phyloP scores from a whole-genome alignment of 1,139 yeast species.

The Lodderomyces parapsilosis region DNA sequence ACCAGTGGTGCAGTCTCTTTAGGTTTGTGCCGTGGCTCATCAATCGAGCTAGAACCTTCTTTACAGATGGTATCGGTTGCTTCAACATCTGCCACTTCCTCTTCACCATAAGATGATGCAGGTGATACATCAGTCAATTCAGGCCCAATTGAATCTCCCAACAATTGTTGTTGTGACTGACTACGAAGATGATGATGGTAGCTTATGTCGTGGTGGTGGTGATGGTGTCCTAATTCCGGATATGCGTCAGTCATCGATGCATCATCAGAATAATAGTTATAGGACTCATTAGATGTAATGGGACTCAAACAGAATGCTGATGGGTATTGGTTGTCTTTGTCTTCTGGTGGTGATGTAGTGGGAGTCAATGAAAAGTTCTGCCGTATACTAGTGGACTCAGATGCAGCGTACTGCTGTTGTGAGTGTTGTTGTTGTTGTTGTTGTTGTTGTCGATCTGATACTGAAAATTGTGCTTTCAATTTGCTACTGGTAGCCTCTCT shows the following conservation, averaged over 20 bases:
- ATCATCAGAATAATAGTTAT: conserved; percentile 10
- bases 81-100: not conserved
- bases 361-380: conserved; percentile 13
- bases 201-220: not conserved
- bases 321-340: conserved; percentile 15
- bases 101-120: conserved; percentile 9
- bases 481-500: not conserved
- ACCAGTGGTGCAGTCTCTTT: not conserved
- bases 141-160: conserved; percentile 1
- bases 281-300: conserved; percentile 34
- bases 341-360: conserved; percentile 14
- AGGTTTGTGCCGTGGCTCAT: not conserved
- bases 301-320: conserved; percentile 35
- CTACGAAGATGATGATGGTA: not conserved
- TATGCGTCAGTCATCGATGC: conserved; percentile 5
- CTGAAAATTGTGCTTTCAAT: not conserved
- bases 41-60: not conserved
- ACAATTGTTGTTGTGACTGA: not conserved
- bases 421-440: not conserved
- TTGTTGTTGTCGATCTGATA: conserved; percentile 1
- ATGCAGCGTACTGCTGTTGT: too few species aligned
- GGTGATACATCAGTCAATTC: conserved; percentile 8
- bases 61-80: conserved; percentile 1
- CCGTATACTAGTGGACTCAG: too few species aligned
- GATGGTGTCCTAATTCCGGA: conserved; percentile 3